These are phyloP conservation scores for Dothiorella sarmentorum DNA, from an alignment of 2,329 filamentous ascomycete species.

Conservation along the genomic window DNA sequence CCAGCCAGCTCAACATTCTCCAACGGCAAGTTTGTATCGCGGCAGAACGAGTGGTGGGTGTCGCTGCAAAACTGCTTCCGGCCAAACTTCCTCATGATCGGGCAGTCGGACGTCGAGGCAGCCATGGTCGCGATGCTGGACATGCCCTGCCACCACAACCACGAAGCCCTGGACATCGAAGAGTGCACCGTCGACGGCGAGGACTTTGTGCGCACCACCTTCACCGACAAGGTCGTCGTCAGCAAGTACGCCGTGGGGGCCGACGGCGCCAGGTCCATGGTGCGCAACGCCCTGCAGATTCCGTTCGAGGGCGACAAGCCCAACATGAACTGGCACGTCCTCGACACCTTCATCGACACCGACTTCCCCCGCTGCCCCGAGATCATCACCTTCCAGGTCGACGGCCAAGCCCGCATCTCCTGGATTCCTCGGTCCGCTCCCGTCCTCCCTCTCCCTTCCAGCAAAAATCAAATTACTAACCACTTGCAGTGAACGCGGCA, in stretches of 20 bases:
- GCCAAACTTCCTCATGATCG: constrained; percentile 52
- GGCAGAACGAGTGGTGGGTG: constrained; percentile 50
- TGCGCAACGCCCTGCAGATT: constrained; percentile 34
- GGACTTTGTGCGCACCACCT: constrained; percentile 14
- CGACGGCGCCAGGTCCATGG: constrained; percentile 23
- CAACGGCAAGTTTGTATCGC: constrained; percentile 47
- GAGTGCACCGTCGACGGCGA: constrained; percentile 15
- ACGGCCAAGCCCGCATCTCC: constrained; percentile 46
- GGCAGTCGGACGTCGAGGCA: constrained; percentile 46
- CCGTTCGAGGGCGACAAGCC: constrained; percentile 47
- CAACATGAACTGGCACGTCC: constrained; percentile 50
- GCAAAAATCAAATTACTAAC: neutral
- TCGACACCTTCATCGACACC: constrained; percentile 50
- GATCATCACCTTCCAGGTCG: constrained; percentile 48
- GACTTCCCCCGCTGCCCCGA: constrained; percentile 47
- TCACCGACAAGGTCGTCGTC: constrained; percentile 14
- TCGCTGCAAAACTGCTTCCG: constrained; percentile 44
- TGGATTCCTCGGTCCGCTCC: constrained; percentile 44
- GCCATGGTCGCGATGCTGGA: constrained; percentile 38
- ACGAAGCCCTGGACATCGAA: constrained; percentile 12
- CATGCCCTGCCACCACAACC: constrained; percentile 34
- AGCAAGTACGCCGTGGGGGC: constrained; percentile 23
- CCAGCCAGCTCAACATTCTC: constrained; percentile 49
- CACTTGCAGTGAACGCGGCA: constrained; percentile 37
- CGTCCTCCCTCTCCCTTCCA: too few species aligned